phyloP scores from a whole-genome alignment of 768 basidiomycete genomes.

The Lactarius psammicola region DNA sequence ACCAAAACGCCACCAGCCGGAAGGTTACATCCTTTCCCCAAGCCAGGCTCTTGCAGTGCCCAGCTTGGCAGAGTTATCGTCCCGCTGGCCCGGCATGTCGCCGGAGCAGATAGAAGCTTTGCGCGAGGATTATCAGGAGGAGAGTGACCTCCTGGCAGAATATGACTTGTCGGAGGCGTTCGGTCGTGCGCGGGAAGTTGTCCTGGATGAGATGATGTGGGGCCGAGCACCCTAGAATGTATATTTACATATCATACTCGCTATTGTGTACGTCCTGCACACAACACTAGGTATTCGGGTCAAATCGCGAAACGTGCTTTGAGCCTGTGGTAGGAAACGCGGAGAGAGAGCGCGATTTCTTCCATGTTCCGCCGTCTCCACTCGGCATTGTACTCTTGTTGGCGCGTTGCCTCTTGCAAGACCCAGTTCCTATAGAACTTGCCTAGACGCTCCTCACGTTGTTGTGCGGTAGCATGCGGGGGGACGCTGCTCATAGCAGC shows the following conservation, averaged over 20 bases:
- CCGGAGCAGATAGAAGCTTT: slow-evolving; percentile 61
- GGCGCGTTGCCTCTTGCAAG: slow-evolving; percentile 58
- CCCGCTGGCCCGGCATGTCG: slow-evolving; percentile 74
- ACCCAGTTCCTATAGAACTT: slow-evolving; percentile 76
- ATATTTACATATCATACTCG: not conserved
- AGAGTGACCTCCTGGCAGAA: slow-evolving; percentile 57
- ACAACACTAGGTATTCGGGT: slow-evolving; percentile 13
- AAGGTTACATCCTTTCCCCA: slow-evolving; percentile 55
- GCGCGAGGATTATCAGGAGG: slow-evolving; percentile 56
- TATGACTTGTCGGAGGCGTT: slow-evolving; percentile 59
- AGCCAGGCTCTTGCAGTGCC: slow-evolving; percentile 60
- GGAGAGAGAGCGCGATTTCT: slow-evolving; percentile 56
- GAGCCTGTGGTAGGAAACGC: slow-evolving; percentile 47
- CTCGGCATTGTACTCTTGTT: slow-evolving; percentile 59
- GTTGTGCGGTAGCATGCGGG: slow-evolving; percentile 45
- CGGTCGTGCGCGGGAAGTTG: slow-evolving; percentile 62
- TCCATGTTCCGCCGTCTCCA: slow-evolving; percentile 64
- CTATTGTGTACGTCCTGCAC: slow-evolving; percentile 1
- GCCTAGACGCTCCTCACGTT: slow-evolving; percentile 68
- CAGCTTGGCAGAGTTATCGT: slow-evolving; percentile 54
- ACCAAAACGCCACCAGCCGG: slow-evolving; percentile 41
- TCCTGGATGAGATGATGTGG: slow-evolving; percentile 47
- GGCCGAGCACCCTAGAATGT: slow-evolving; percentile 26
- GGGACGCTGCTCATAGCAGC: slow-evolving; percentile 58
- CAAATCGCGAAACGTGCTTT: slow-evolving; percentile 30